phyloP scores from a whole-genome alignment of 371 early-diverging fungal genomes.

The Ordospora pajunii region DNA sequence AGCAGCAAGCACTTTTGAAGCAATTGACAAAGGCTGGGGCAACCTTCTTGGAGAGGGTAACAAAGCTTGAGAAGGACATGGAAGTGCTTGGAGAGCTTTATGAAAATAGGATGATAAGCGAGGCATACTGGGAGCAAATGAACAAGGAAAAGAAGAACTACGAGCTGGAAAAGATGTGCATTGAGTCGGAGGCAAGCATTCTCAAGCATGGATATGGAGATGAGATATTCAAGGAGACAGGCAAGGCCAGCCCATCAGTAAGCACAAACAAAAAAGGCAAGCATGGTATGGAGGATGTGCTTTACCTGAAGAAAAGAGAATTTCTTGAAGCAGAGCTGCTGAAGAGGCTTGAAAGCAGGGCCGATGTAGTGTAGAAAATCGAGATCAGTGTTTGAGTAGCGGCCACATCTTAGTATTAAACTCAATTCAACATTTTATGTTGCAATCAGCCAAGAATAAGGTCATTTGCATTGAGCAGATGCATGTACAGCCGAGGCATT shows the following conservation, averaged over 20 bases:
- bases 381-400: no score
- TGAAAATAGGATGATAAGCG: constrained; percentile 28
- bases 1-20: not conserved
- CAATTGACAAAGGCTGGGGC: not conserved
- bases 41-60: not conserved
- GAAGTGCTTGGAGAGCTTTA: constrained; percentile 2
- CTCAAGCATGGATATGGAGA: not conserved
- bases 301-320: not conserved
- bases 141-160: constrained; percentile 18
- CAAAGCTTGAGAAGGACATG: constrained; percentile 23
- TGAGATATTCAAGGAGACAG: constrained; percentile 1
- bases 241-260: not conserved
- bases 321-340: not conserved
- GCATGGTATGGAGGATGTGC: not conserved
- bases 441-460: no score
- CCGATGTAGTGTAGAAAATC: no score
- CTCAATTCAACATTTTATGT: no score
- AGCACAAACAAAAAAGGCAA: not conserved
- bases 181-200: constrained; percentile 15
- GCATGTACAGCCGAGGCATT: no score
- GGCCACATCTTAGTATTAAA: no score
- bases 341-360: not conserved
- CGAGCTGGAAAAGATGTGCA: constrained; percentile 20
- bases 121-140: constrained; percentile 12
- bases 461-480: no score